Conservation (phyloP, 352 stramenopile species). For the Phytophthora rubi region DNA sequence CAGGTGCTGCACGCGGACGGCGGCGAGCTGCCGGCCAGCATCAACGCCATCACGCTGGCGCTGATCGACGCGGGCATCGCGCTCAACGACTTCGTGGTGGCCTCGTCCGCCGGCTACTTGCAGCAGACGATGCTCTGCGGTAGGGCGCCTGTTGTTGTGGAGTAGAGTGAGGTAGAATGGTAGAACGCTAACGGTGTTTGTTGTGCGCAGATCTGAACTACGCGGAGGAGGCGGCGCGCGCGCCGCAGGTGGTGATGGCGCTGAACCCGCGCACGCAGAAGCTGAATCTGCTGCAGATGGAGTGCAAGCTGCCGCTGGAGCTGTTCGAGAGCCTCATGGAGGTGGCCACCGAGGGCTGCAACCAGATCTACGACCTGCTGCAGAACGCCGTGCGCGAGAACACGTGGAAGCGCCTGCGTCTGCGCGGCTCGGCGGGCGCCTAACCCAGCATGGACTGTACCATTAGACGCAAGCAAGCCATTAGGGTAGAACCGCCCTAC, state of each 20-base stretch:
- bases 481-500: slow-evolving; percentile 6
- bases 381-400: slow-evolving; percentile 89
- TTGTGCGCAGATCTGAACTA: slow-evolving; percentile 86
- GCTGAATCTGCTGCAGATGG: slow-evolving; percentile 90
- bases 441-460: slow-evolving; percentile 20
- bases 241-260: slow-evolving; percentile 87
- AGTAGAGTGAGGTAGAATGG: no score
- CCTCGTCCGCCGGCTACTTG: slow-evolving; percentile 88
- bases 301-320: slow-evolving; percentile 89
- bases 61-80: slow-evolving; percentile 92
- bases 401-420: slow-evolving; percentile 78
- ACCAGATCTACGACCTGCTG: slow-evolving; percentile 86
- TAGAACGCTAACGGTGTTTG: slow-evolving; percentile 11
- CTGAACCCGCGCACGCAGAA: slow-evolving; percentile 90
- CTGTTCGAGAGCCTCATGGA: slow-evolving; percentile 90
- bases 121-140: slow-evolving; percentile 89
- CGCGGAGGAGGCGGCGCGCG: slow-evolving; percentile 86
- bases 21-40: slow-evolving; percentile 84
- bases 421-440: slow-evolving; percentile 50
- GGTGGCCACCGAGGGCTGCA: slow-evolving; percentile 78
- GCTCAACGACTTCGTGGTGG: slow-evolving; percentile 92
- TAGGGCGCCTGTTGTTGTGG: slow-evolving; percentile 17
- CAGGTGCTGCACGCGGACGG: slow-evolving; percentile 92
- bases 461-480: not conserved
- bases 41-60: slow-evolving; percentile 92